phyloP scores from a whole-genome alignment of 192 early-diverging fungal species.

The Coemansia sp. region DNA sequence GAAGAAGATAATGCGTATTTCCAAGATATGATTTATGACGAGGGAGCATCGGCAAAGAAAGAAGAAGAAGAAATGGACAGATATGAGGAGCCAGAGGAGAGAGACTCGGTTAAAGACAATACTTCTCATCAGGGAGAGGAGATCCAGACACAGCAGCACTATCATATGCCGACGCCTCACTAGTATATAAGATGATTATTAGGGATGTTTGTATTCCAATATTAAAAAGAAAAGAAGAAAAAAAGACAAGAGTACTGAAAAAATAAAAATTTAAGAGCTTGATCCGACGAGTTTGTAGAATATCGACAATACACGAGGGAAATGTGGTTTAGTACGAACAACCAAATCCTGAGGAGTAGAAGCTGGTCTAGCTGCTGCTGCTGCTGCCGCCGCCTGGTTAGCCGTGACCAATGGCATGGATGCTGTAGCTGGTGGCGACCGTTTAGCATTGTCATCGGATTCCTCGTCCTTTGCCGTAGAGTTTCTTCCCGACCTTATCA shows the following conservation, averaged over 20 bases:
- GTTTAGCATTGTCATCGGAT: background rate
- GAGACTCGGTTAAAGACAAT: too few species aligned
- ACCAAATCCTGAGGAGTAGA: constrained; percentile 14
- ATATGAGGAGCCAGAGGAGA: background rate
- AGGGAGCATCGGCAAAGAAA: constrained; percentile 3
- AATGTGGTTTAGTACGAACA: constrained; percentile 14
- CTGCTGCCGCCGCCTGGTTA: background rate
- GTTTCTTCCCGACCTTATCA: constrained; percentile 11
- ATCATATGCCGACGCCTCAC: background rate
- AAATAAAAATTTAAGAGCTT: constrained; percentile 2
- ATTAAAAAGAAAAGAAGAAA: background rate
- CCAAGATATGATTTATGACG: constrained; percentile 22
- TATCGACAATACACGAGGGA: constrained; percentile 46
- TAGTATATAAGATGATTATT: background rate
- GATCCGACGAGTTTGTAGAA: constrained; percentile 50
- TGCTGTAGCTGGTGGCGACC: background rate
- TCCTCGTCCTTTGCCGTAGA: background rate
- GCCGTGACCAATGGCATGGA: background rate
- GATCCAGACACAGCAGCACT: background rate
- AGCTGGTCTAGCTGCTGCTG: background rate
- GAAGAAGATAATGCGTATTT: constrained; percentile 50
- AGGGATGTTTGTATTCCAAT: background rate
- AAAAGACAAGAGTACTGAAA: background rate
- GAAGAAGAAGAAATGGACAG: background rate
- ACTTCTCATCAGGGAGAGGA: too few species aligned